Percentiles rank a stretch among this genome's conserved stretches.
These are phyloP conservation scores for Asparagopsis taxiformis DNA, from an alignment of 31 red algal genomes.

Conservation along the genomic window DNA sequence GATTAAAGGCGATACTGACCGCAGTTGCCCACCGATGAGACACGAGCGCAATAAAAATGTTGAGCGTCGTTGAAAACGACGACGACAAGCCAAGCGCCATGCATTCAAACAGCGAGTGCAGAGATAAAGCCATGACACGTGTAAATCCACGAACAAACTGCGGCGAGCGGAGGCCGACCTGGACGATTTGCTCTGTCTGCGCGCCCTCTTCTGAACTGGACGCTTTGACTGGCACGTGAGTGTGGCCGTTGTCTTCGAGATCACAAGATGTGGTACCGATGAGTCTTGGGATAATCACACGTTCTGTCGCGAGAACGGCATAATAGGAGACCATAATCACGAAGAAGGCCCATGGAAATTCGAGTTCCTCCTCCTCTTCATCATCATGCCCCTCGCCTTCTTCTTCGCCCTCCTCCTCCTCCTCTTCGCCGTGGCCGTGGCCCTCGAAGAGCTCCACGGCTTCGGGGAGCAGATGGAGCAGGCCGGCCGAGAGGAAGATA, in stretches of 20 bases:
- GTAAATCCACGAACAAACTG: slow-evolving; percentile 33
- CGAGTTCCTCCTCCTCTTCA: neutral
- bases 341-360: slow-evolving; percentile 39
- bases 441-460: slow-evolving; percentile 37
- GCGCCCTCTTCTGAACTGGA: neutral
- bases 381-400: slow-evolving; percentile 27
- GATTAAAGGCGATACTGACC: slow-evolving; percentile 33
- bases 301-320: slow-evolving; percentile 42
- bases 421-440: neutral
- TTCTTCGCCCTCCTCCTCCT: slow-evolving; percentile 7
- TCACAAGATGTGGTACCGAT: neutral
- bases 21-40: slow-evolving; percentile 63
- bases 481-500: slow-evolving; percentile 58
- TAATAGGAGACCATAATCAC: slow-evolving; percentile 29
- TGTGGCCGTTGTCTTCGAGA: neutral
- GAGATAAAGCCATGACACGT: slow-evolving; percentile 31
- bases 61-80: slow-evolving; percentile 26
- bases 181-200: neutral
- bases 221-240: slow-evolving; percentile 5
- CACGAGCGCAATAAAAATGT: slow-evolving; percentile 61
- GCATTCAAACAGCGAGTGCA: slow-evolving; percentile 66
- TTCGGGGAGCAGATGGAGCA: slow-evolving; percentile 66
- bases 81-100: slow-evolving; percentile 48
- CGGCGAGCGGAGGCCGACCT: slow-evolving; percentile 13
- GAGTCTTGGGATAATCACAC: slow-evolving; percentile 28